Conservation (phyloP, 805 yeast genomes). For the Candida boleticola region DNA sequence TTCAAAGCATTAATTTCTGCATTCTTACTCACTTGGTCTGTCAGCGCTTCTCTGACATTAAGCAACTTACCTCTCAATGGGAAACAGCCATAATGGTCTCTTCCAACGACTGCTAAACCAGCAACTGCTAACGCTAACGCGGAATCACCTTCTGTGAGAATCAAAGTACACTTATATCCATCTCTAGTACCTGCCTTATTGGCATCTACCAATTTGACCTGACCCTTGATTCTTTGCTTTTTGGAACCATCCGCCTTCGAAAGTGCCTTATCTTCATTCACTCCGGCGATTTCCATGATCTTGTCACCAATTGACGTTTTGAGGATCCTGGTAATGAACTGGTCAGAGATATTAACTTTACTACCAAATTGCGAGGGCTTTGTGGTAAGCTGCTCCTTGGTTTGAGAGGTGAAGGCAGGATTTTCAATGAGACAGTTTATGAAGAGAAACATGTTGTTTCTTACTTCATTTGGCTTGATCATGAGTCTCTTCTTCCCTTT, state of each 20-base stretch:
- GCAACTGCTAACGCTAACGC: constrained; percentile 90
- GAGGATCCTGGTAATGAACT: constrained; percentile 63
- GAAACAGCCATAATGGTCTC: constrained; percentile 92
- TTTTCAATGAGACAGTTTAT: constrained; percentile 91
- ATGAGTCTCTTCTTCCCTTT: constrained; percentile 63
- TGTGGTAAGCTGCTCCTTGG: constrained; percentile 93
- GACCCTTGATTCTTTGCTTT: constrained; percentile 82
- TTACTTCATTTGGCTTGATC: constrained; percentile 84
- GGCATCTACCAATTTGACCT: constrained; percentile 91
- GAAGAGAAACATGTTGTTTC: constrained; percentile 85
- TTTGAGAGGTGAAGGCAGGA: constrained; percentile 96
- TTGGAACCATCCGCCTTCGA: constrained; percentile 86
- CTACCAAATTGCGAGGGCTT: constrained; percentile 89
- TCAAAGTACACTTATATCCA: constrained; percentile 87
- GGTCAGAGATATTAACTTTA: constrained; percentile 60
- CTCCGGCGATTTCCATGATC: constrained; percentile 78
- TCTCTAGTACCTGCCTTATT: constrained; percentile 94
- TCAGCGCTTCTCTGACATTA: constrained; percentile 93
- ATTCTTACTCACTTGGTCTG: constrained; percentile 92
- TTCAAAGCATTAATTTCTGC: constrained; percentile 93
- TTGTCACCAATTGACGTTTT: constrained; percentile 73
- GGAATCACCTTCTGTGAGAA: constrained; percentile 96
- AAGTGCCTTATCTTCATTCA: constrained; percentile 83
- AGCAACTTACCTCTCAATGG: constrained; percentile 93
- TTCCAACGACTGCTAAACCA: constrained; percentile 91